Conservation (phyloP, 768 basidiomycete species). For the Boletus rubropictus region DNA sequence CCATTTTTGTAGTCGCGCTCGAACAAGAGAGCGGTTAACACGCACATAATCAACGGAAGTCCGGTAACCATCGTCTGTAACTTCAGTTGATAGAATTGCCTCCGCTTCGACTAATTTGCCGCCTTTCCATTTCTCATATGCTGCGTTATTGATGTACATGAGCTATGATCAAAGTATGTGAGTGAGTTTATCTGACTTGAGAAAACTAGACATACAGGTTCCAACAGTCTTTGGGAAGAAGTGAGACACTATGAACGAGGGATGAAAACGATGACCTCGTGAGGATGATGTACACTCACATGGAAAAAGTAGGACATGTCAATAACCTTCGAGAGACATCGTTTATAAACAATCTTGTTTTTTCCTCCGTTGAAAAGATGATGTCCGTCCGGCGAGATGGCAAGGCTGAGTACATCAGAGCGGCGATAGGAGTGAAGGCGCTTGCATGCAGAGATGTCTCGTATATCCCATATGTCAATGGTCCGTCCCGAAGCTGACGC, state of each 20-base stretch:
- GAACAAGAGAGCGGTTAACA: constrained; percentile 17
- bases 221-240: neutral
- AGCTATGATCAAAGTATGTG: constrained; percentile 4
- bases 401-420: neutral
- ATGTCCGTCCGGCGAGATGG: neutral
- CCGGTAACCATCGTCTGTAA: neutral
- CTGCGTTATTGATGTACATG: constrained; percentile 5
- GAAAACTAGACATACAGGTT: neutral
- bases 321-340: neutral
- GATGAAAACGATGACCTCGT: neutral
- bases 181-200: neutral
- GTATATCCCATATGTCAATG: neutral
- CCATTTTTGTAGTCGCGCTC: constrained; percentile 2
- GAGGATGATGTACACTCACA: neutral
- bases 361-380: neutral
- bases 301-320: neutral
- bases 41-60: neutral
- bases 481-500: neutral
- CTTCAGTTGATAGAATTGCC: constrained; percentile 8
- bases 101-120: constrained; percentile 6
- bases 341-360: too few species aligned
- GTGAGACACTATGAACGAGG: neutral
- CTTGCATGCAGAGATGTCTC: too few species aligned
- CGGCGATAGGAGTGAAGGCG: too few species aligned
- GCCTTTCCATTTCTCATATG: constrained; percentile 2